Evolutionary conservation across 202 grass and related monocot species (phyloP).

Genomic region (Eragrostis tef): DNA sequence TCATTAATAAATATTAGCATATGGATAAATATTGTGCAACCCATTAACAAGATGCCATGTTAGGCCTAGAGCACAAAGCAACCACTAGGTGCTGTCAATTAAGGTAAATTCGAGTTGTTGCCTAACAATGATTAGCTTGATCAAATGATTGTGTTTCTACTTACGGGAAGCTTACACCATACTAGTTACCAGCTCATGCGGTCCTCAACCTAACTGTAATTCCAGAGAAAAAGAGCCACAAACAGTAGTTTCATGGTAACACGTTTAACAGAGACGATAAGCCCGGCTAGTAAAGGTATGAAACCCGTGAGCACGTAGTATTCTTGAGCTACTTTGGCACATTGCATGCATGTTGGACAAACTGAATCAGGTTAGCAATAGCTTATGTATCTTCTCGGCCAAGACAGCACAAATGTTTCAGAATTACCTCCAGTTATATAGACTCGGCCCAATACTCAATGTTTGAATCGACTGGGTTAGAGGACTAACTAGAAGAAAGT

Average conservation of each 20-base stretch:
- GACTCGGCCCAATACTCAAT: neutral
- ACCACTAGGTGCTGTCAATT: neutral
- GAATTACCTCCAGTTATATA: conserved; percentile 18
- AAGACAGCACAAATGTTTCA: neutral
- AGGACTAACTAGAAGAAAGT: conserved; percentile 2
- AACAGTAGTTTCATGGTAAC: neutral
- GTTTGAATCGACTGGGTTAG: neutral
- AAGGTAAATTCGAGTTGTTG: conserved; percentile 32
- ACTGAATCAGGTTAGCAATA: neutral
- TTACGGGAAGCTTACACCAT: conserved; percentile 29
- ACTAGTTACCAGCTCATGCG: neutral
- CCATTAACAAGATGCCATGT: conserved; percentile 48
- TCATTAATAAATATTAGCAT: conserved; percentile 32
- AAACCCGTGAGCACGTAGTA: neutral
- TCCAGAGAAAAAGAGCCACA: neutral
- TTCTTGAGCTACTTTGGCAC: neutral
- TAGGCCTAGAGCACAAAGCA: conserved; percentile 42
- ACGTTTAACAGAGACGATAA: neutral
- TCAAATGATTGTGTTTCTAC: conserved; percentile 49
- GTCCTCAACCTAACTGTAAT: conserved; percentile 8
- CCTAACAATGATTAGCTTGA: conserved; percentile 13
- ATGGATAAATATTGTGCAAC: conserved; percentile 28
- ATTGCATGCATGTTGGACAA: neutral
- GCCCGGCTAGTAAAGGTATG: neutral
- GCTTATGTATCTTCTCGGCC: conserved; percentile 6